Base-by-base conservation (phyloP, 176 grass and related monocot genomes). In the Sorghum bicolor region DNA sequence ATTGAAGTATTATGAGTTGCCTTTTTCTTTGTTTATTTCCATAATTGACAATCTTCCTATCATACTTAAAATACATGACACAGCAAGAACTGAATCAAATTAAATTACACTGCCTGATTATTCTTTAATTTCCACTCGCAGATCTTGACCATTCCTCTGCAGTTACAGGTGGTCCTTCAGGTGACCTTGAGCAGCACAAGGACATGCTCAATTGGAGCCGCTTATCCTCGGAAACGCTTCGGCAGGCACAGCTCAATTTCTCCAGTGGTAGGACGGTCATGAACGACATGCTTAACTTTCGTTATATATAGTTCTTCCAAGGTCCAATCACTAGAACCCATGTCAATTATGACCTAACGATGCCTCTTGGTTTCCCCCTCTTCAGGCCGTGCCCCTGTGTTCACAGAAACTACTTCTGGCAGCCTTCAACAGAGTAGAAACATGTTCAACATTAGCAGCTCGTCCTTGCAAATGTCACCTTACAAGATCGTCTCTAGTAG, bases 401-500 rank as follows among this genome's bases (percentile, higher is more conserved):
- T 60, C 20, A 76, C 82, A 32, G 13, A 32, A 67, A 76, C 50
- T 55, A 5, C 4, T 86, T 32, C 40, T 24, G 40, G 11, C 13
- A 50, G 64, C 20, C 39, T 64, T 39, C 47, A 86, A 32, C 38
- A 71, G 20, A 29, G 29, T 16, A 53, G 60, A 3, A 66, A 58
- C 48, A 64, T 78, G n/a, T 60, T 50, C 9, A n/a, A 44, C 31
- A 39, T 70, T n/a, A 41, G 74, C 64, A 72, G 29, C 28, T 0
- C 28, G 10, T 30, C 61, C 26, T 30, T 30, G 61, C 26, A 29
- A 64, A 64, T 12, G 2, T 3, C 87, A 44, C 70, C 75, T 72
- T 80, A 52, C 44, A 26, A 33, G 24, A 20, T 84, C 28, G 82
- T 71, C 72, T 86, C 81, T 17, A 74, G 48, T 39, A 52, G 34